phyloP scores from a whole-genome alignment of 108 stramenopile genomes.

The Mediolabrus comicus region DNA sequence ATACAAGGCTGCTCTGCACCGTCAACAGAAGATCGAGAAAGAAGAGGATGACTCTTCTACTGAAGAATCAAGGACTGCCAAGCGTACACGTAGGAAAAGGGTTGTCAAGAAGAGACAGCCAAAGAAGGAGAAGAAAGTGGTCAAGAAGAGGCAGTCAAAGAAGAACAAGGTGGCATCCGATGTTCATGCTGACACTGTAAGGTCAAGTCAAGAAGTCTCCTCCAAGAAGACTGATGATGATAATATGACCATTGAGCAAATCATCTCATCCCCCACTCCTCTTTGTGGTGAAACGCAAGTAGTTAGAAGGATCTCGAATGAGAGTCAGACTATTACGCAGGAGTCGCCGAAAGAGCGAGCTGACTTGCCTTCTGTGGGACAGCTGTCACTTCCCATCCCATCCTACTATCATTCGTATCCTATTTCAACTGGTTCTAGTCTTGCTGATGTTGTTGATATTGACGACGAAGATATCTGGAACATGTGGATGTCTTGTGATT shows the following conservation, averaged over 20 bases:
- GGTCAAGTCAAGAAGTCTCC: background rate
- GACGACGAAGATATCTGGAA: background rate
- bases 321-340: background rate
- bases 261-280: background rate
- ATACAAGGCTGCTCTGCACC: conserved; percentile 1
- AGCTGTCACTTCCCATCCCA: background rate
- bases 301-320: background rate
- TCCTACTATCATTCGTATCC: background rate
- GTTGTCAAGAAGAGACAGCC: background rate
- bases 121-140: background rate
- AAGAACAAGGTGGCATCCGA: no score
- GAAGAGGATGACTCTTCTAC: background rate
- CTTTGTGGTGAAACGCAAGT: background rate
- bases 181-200: background rate
- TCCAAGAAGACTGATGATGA: background rate
- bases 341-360: background rate
- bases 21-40: background rate
- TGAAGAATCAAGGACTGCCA: background rate
- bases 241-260: background rate
- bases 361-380: background rate
- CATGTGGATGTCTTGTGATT: background rate
- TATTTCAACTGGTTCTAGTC: background rate
- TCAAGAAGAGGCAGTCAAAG: background rate
- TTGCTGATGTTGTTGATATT: no score
- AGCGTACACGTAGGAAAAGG: background rate